These are phyloP conservation scores for Penicillium steckii DNA, from an alignment of 495 filamentous ascomycete genomes.

Conservation along the genomic window DNA sequence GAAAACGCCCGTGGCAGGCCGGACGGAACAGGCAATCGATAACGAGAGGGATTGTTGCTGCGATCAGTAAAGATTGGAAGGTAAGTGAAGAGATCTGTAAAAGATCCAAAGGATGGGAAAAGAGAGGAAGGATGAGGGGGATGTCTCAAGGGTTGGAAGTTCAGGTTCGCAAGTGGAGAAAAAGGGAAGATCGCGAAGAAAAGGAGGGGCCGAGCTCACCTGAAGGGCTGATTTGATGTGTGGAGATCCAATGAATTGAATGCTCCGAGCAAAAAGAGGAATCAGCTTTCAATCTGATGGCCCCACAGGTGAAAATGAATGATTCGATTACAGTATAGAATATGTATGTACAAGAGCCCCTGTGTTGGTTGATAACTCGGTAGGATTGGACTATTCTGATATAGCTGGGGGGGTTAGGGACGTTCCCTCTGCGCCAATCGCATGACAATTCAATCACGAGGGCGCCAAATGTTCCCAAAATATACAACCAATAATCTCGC, in stretches of 20 bases:
- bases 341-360: too few species aligned
- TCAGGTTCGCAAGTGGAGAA: constrained; percentile 9
- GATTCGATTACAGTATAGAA: too few species aligned
- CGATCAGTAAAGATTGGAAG: not conserved
- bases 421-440: constrained; percentile 21
- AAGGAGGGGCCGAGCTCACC: constrained; percentile 13
- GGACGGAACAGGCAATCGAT: not conserved
- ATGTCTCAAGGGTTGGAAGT: constrained; percentile 1
- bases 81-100: not conserved
- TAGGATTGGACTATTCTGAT: too few species aligned
- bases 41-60: not conserved
- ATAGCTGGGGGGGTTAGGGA: too few species aligned
- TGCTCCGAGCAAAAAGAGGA: not conserved
- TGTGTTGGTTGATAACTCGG: too few species aligned
- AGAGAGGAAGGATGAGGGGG: constrained; percentile 6
- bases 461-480: constrained; percentile 8
- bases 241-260: not conserved
- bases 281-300: too few species aligned
- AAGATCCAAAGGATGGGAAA: constrained; percentile 11
- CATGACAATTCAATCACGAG: constrained; percentile 17
- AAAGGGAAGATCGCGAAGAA: constrained; percentile 18
- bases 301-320: too few species aligned
- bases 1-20: not conserved
- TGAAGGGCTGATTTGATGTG: not conserved
- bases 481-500: constrained; percentile 1